A percentile compares a stretch with the other conserved stretches of the same genome.
Evolutionary conservation across 106 monocot genomes (phyloP).

Genomic region (Acorus calamus): DNA sequence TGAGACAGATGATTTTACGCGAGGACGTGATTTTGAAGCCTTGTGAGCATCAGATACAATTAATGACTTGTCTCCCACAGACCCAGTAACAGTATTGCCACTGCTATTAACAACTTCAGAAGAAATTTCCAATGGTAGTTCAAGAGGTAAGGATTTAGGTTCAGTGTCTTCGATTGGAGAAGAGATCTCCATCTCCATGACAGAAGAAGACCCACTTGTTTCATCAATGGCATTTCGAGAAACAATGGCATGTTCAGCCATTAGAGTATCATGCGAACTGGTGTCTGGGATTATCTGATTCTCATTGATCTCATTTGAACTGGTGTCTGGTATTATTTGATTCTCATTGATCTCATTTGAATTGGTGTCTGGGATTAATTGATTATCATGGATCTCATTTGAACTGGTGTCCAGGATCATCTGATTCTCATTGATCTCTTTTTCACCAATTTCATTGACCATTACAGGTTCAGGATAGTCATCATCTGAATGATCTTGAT

Average conservation of each 20-base stretch:
- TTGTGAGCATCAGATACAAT: too few relatives aligned
- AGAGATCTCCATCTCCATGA: too few relatives aligned
- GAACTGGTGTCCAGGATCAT: too few relatives aligned
- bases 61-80: slow-evolving; percentile 13
- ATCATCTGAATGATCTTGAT: slow-evolving; percentile 75
- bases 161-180: too few relatives aligned
- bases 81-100: slow-evolving; percentile 3
- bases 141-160: slow-evolving; percentile 8
- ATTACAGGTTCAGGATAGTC: slow-evolving; percentile 53
- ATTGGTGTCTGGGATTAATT: background rate
- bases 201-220: too few relatives aligned
- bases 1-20: slow-evolving; percentile 26
- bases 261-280: too few relatives aligned
- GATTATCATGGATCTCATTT: slow-evolving; percentile 5
- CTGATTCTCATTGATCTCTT: slow-evolving; percentile 6
- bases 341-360: slow-evolving; percentile 5
- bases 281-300: background rate
- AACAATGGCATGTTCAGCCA: too few relatives aligned
- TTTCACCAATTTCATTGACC: slow-evolving; percentile 20
- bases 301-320: slow-evolving; percentile 4
- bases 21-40: slow-evolving; percentile 13
- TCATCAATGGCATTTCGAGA: too few relatives aligned
- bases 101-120: slow-evolving; percentile 3
- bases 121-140: slow-evolving; percentile 20
- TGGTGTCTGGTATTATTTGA: background rate